These are phyloP conservation scores for Fusarium hostae DNA, from an alignment of 2,329 filamentous ascomycete species.

Conservation along the genomic window DNA sequence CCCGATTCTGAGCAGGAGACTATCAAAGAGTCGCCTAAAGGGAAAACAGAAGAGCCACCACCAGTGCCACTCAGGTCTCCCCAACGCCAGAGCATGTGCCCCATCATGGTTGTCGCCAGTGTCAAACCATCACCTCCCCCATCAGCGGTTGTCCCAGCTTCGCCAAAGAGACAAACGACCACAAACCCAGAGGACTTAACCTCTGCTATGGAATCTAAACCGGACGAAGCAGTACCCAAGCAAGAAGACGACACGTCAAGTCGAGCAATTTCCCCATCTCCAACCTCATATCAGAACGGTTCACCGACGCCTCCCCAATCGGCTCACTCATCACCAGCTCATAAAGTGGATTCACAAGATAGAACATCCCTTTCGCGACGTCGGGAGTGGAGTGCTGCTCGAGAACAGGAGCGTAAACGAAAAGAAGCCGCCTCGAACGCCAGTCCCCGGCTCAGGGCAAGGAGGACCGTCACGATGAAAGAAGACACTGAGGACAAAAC, in stretches of 20 bases:
- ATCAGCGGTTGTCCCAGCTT: not conserved
- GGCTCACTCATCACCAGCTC: constrained; percentile 43
- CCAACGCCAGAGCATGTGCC: constrained; percentile 44
- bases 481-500: constrained; percentile 42
- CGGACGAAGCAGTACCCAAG: not conserved
- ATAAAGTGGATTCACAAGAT: constrained; percentile 40
- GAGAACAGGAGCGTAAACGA: constrained; percentile 43
- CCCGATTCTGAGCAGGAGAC: constrained; percentile 1
- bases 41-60: constrained; percentile 18
- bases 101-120: constrained; percentile 55
- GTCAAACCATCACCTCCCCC: constrained; percentile 47
- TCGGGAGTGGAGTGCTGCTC: constrained; percentile 49
- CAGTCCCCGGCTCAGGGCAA: constrained; percentile 37
- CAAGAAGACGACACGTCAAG: not conserved
- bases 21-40: not conserved
- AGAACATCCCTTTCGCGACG: constrained; percentile 48
- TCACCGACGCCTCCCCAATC: constrained; percentile 49
- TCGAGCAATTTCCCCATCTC: constrained; percentile 20
- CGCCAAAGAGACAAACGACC: not conserved
- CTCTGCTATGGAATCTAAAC: constrained; percentile 5
- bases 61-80: constrained; percentile 31
- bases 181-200: not conserved
- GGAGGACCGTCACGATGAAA: constrained; percentile 33
- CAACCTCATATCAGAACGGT: constrained; percentile 21
- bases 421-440: constrained; percentile 33